A percentile compares a stretch with the other conserved stretches of the same genome.
Evolutionary conservation across 1,139 yeast species (phyloP).

Genomic region (Sugiyamaella novakii): DNA sequence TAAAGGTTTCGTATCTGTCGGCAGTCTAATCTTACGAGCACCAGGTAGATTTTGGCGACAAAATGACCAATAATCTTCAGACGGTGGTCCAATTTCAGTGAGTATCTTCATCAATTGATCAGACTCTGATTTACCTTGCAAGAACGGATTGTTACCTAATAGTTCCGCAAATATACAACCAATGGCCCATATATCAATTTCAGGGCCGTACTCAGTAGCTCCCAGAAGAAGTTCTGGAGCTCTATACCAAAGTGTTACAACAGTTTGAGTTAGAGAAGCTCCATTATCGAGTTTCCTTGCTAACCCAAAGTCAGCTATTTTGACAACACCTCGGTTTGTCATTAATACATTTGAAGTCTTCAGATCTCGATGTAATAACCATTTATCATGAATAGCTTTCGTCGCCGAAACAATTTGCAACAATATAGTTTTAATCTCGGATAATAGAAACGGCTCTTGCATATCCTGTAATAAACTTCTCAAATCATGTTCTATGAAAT

Average conservation of each 20-base stretch:
- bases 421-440: slow-evolving; percentile 40
- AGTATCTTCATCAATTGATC: slow-evolving; percentile 87
- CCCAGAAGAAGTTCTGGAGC: slow-evolving; percentile 91
- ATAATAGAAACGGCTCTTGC: slow-evolving; percentile 34
- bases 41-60: slow-evolving; percentile 28
- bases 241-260: slow-evolving; percentile 71
- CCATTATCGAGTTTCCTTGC: slow-evolving; percentile 34
- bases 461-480: slow-evolving; percentile 30
- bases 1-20: slow-evolving; percentile 17
- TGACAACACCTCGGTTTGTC: slow-evolving; percentile 54
- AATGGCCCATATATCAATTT: slow-evolving; percentile 94
- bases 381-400: slow-evolving; percentile 52
- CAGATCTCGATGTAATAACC: slow-evolving; percentile 64
- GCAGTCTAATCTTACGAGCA: slow-evolving; percentile 24
- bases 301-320: slow-evolving; percentile 63
- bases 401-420: slow-evolving; percentile 38
- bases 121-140: slow-evolving; percentile 88
- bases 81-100: slow-evolving; percentile 83
- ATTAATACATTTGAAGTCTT: slow-evolving; percentile 67
- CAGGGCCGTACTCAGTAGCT: slow-evolving; percentile 76
- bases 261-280: slow-evolving; percentile 31
- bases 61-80: slow-evolving; percentile 58
- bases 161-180: slow-evolving; percentile 95
- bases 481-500: slow-evolving; percentile 41
- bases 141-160: slow-evolving; percentile 82